These are phyloP conservation scores for Astragalus glycyphyllos DNA, from an alignment of 306 rosid species.

Conservation along the genomic window DNA sequence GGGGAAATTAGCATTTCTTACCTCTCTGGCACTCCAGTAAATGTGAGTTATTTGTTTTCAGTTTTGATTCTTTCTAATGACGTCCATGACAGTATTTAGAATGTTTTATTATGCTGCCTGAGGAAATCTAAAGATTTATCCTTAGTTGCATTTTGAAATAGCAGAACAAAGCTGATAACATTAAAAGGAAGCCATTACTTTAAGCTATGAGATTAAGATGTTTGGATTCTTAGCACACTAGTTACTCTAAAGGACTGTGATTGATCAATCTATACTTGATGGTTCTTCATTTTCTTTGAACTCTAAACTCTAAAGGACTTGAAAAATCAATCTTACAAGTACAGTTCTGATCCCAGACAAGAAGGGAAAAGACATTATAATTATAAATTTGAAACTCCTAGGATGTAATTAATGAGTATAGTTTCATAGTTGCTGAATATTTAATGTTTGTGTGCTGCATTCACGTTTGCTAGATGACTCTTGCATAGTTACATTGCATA, in stretches of 20 bases:
- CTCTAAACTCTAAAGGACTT: slow-evolving; percentile 9
- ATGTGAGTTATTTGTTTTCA: slow-evolving; percentile 47
- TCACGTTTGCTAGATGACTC: slow-evolving; percentile 26
- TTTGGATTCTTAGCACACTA: slow-evolving; percentile 22
- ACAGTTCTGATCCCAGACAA: slow-evolving; percentile 31
- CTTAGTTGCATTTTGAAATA: slow-evolving; percentile 29
- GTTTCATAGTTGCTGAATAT: slow-evolving; percentile 1
- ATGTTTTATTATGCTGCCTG: not conserved
- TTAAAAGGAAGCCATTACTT: slow-evolving; percentile 5
- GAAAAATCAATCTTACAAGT: slow-evolving; percentile 23
- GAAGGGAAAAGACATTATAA: not conserved
- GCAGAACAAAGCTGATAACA: not conserved
- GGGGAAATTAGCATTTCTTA: slow-evolving; percentile 56
- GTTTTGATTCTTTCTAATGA: slow-evolving; percentile 17
- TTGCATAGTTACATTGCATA: slow-evolving; percentile 20
- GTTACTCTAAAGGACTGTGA: not conserved
- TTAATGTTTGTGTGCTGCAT: slow-evolving; percentile 16
- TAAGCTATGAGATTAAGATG: slow-evolving; percentile 15
- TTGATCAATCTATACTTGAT: not conserved
- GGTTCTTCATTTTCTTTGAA: slow-evolving; percentile 7
- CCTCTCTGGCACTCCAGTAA: slow-evolving; percentile 47
- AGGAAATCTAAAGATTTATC: slow-evolving; percentile 7
- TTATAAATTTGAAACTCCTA: slow-evolving; percentile 1
- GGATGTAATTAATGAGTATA: not conserved
- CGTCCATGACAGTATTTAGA: not conserved